These are phyloP conservation scores for Haplosporangium gracile DNA, from an alignment of 192 early-diverging fungal species.

Conservation along the genomic window DNA sequence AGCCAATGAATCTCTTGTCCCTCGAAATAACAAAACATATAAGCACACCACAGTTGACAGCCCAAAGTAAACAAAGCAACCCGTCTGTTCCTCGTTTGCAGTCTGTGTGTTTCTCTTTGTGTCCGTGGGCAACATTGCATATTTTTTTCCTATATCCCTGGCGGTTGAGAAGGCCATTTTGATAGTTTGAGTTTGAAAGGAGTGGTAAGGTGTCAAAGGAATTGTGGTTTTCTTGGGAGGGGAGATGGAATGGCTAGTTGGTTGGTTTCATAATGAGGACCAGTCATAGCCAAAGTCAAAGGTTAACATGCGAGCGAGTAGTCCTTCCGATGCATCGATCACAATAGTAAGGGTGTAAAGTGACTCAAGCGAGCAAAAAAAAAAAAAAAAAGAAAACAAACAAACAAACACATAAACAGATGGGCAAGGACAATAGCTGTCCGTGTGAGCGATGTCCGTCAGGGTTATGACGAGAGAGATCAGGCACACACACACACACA, in stretches of 20 bases:
- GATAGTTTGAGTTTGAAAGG: background rate
- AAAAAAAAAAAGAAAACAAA: background rate
- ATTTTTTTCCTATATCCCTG: background rate
- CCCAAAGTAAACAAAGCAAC: conserved; percentile 1
- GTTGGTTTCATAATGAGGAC: background rate
- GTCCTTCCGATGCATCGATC: background rate
- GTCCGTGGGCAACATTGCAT: conserved; percentile 24
- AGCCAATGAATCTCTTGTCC: conserved; percentile 15
- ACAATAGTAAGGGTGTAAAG: background rate
- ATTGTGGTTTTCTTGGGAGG: background rate
- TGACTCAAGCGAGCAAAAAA: conserved; percentile 39
- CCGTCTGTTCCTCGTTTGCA: background rate
- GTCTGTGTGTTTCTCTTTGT: background rate
- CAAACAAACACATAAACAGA: background rate
- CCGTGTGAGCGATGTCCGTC: background rate
- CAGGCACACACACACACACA: background rate
- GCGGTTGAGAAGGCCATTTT: background rate
- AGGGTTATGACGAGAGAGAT: too few species aligned
- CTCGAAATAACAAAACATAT: background rate
- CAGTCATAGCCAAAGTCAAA: background rate
- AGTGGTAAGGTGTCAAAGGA: background rate
- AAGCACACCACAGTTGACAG: background rate
- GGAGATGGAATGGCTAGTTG: background rate
- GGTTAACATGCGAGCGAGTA: background rate
- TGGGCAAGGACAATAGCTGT: background rate